Percentiles rank a stretch among this genome's conserved stretches.
Evolutionary conservation across 2,329 filamentous ascomycete species (phyloP).

Genomic region (Trichoderma harzianum): DNA sequence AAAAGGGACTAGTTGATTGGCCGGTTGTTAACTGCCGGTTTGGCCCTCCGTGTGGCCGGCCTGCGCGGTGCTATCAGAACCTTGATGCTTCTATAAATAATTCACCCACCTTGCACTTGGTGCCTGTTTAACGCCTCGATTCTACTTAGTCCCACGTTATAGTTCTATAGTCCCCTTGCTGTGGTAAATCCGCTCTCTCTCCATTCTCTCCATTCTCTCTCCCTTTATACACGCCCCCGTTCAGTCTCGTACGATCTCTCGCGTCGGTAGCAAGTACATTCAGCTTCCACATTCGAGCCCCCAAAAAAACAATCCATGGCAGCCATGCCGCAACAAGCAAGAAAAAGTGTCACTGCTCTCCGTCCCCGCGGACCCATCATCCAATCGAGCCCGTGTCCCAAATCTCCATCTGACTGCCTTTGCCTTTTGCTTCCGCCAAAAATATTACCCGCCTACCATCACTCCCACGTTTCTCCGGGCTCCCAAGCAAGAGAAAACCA

Average conservation of each 20-base stretch:
- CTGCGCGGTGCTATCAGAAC: slow-evolving; percentile 1
- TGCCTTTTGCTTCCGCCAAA: not conserved
- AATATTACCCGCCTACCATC: not conserved
- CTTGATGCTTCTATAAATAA: slow-evolving; percentile 15
- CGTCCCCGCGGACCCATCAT: not conserved
- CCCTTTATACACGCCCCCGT: not conserved
- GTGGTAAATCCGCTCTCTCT: not conserved
- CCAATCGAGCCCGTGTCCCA: not conserved
- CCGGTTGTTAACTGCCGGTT: not conserved
- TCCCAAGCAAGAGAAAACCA: not conserved
- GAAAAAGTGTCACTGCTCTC: not conserved
- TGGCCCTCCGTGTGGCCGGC: not conserved
- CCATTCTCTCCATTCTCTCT: not conserved
- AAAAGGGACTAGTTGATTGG: not conserved
- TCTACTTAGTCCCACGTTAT: not conserved
- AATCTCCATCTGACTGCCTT: not conserved
- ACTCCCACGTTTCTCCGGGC: not conserved
- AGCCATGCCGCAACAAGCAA: not conserved
- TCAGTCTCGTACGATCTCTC: not conserved
- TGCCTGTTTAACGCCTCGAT: not conserved
- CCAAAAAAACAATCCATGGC: not conserved
- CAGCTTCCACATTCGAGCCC: not conserved
- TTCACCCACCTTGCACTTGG: not conserved
- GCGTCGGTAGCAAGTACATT: not conserved
- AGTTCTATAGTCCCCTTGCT: not conserved